These are phyloP conservation scores for Coemansia sp. DNA, from an alignment of 192 early-diverging fungal genomes.

Conservation along the genomic window DNA sequence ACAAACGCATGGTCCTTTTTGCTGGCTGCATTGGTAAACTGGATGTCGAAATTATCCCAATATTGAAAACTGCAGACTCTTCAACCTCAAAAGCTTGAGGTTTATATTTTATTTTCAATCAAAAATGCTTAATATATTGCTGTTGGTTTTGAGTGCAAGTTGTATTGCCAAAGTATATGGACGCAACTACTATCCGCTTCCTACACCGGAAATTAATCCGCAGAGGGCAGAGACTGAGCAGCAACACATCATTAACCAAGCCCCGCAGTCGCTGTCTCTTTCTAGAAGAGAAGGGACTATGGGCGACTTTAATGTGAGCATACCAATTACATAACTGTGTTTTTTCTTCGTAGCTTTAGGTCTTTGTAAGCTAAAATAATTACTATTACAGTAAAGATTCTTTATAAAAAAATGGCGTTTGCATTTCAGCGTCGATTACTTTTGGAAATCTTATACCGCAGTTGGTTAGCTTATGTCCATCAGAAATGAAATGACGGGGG, in stretches of 20 bases:
- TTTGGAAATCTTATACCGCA: too few species aligned
- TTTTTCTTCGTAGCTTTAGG: not conserved
- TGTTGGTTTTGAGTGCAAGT: too few species aligned
- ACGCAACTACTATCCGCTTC: slow-evolving; percentile 26
- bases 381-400: not conserved
- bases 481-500: too few species aligned
- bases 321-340: slow-evolving; percentile 16
- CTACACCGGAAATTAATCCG: slow-evolving; percentile 18
- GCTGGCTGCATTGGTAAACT: slow-evolving; percentile 9
- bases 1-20: slow-evolving; percentile 1
- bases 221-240: not conserved
- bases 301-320: slow-evolving; percentile 44
- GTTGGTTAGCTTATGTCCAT: too few species aligned
- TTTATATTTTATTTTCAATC: not conserved
- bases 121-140: too few species aligned
- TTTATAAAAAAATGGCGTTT: too few species aligned
- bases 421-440: too few species aligned
- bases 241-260: not conserved
- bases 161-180: not conserved
- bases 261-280: not conserved
- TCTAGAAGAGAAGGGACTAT: slow-evolving; percentile 10
- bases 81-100: not conserved
- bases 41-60: not conserved
- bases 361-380: not conserved
- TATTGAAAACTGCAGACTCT: not conserved